Conservation (phyloP, 2,329 filamentous ascomycete species). For the Lasiodiplodia gonubiensis region DNA sequence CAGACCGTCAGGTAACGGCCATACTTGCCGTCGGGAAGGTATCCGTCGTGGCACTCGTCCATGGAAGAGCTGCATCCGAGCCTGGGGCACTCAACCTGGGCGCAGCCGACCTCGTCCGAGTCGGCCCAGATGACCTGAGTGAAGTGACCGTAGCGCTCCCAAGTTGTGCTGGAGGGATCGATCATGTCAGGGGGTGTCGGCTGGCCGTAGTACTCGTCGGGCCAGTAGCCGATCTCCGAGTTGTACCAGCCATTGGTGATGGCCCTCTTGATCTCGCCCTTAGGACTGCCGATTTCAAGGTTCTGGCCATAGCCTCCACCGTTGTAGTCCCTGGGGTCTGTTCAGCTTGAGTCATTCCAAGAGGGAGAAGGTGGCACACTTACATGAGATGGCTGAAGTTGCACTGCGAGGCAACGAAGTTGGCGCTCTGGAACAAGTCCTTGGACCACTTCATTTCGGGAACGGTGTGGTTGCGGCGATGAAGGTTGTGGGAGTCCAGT, state of each 20-base stretch:
- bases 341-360: not conserved
- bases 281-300: not conserved
- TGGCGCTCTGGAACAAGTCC: not conserved
- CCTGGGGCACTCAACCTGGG: not conserved
- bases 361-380: not conserved
- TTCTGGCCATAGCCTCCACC: constrained; percentile 19
- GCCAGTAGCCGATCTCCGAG: not conserved
- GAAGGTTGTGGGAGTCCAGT: constrained; percentile 9
- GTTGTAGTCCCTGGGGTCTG: not conserved
- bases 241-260: constrained; percentile 20
- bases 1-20: not conserved
- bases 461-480: constrained; percentile 19
- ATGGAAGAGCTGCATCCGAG: not conserved
- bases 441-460: constrained; percentile 15
- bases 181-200: not conserved
- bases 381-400: constrained; percentile 21
- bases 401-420: not conserved
- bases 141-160: constrained; percentile 13
- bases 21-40: not conserved
- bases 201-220: not conserved
- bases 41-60: not conserved
- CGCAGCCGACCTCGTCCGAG: constrained; percentile 1
- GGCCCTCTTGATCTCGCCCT: not conserved
- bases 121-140: constrained; percentile 13
- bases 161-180: not conserved